Evolutionary conservation across 306 rosid genomes (phyloP).

Genomic region (Malus orientalis): DNA sequence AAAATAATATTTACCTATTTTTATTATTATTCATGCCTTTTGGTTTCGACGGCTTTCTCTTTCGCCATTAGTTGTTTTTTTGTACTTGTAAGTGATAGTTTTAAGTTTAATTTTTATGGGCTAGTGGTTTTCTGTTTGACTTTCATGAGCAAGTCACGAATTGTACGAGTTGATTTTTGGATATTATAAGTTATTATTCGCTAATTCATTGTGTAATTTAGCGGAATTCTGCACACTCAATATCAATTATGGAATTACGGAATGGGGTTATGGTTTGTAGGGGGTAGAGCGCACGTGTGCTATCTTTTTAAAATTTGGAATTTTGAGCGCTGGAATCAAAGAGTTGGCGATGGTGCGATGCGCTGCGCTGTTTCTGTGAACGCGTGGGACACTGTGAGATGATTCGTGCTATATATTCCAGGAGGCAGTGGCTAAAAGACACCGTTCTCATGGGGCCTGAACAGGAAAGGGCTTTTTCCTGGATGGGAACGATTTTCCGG

Average conservation of each 20-base stretch:
- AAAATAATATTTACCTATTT: neutral
- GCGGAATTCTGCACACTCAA: no score
- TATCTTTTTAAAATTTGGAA: conserved; percentile 8
- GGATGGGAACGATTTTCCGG: neutral
- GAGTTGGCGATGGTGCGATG: neutral
- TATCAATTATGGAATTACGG: neutral
- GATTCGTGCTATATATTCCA: neutral
- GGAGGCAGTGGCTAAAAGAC: conserved; percentile 7
- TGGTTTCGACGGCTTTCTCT: neutral
- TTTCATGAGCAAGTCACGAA: no score
- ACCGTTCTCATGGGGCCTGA: conserved; percentile 18
- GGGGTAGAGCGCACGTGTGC: conserved; percentile 46
- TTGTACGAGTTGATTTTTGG: no score
- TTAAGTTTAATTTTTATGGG: no score
- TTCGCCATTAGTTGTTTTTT: neutral
- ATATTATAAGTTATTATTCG: no score
- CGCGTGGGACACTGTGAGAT: conserved; percentile 19
- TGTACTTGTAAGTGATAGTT: no score
- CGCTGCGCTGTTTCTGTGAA: neutral
- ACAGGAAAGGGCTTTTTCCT: neutral
- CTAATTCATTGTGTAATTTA: neutral
- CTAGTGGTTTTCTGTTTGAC: no score
- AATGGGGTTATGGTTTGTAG: neutral
- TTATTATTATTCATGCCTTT: neutral
- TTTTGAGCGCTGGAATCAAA: conserved; percentile 27